Evolutionary conservation across 1,139 yeast genomes (phyloP).

Genomic region (Geotrichum aggregatum): DNA sequence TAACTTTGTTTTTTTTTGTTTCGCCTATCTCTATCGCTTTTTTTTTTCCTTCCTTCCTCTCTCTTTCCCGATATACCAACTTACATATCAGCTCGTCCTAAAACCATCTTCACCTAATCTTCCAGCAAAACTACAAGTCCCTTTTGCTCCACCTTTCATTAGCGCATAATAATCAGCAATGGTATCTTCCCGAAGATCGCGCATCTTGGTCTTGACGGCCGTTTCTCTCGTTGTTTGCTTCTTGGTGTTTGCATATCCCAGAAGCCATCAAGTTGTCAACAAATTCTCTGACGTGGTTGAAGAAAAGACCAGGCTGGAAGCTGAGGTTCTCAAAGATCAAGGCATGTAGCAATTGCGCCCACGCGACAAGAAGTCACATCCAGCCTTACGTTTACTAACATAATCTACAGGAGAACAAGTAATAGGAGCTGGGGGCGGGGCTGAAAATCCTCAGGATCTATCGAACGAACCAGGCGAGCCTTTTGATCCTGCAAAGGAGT

Average conservation of each 20-base stretch:
- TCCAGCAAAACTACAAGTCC: too few relatives aligned
- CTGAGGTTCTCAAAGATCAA: slow-evolving; percentile 23
- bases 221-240: slow-evolving; percentile 31
- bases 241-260: slow-evolving; percentile 29
- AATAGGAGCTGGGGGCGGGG: not conserved
- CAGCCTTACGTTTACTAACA: not conserved
- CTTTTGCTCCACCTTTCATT: too few relatives aligned
- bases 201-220: slow-evolving; percentile 30
- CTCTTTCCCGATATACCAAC: slow-evolving; percentile 12
- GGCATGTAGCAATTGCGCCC: not conserved
- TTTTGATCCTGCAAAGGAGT: slow-evolving; percentile 61
- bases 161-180: slow-evolving; percentile 15
- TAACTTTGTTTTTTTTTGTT: slow-evolving; percentile 9
- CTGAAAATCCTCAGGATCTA: not conserved
- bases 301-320: slow-evolving; percentile 28
- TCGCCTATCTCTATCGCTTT: slow-evolving; percentile 1
- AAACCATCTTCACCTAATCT: too few relatives aligned
- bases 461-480: slow-evolving; percentile 28
- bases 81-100: slow-evolving; percentile 8
- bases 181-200: slow-evolving; percentile 32
- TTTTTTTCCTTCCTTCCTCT: slow-evolving; percentile 1
- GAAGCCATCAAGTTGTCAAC: slow-evolving; percentile 24
- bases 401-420: not conserved
- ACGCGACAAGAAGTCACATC: not conserved
- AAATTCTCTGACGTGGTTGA: slow-evolving; percentile 27